phyloP scores from a whole-genome alignment of 345 rosid genomes.

The Eucalyptus viminalis region DNA sequence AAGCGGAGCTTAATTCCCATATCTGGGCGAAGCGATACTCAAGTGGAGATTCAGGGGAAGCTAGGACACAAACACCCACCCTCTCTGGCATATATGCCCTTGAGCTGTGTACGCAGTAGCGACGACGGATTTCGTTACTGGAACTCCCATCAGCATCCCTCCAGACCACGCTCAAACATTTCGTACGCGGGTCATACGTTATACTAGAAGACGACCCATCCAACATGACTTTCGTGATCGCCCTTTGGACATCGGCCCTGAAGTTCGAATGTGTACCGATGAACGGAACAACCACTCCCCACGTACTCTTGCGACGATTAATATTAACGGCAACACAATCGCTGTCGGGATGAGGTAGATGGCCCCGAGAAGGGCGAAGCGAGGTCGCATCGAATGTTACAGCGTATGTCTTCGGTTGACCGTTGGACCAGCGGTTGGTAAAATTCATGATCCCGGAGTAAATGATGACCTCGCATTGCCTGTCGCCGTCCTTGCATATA shows the following conservation, averaged over 20 bases:
- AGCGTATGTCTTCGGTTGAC: no score
- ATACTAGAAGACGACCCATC: fast-evolving
- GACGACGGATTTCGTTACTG: background rate
- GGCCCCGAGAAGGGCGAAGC: no score
- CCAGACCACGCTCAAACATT: background rate
- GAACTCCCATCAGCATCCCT: background rate
- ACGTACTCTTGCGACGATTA: fast-evolving
- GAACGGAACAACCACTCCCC: fast-evolving
- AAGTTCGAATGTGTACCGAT: no score
- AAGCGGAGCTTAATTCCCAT: slow-evolving; percentile 12
- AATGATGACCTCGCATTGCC: no score
- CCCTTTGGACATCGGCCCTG: no score
- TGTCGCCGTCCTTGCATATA: no score
- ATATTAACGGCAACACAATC: no score
- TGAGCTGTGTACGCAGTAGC: background rate
- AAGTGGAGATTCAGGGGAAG: no score
- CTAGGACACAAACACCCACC: slow-evolving; percentile 21
- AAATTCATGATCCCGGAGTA: no score
- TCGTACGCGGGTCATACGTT: background rate
- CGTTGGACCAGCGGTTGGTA: no score
- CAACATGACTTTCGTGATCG: fast-evolving
- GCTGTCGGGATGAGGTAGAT: no score
- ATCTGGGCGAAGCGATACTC: fast-evolving
- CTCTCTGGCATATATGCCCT: background rate
- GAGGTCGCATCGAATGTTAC: no score